Evolutionary conservation across 2,329 filamentous ascomycete species (phyloP).

Genomic region (Stagonosporopsis rhizophila): DNA sequence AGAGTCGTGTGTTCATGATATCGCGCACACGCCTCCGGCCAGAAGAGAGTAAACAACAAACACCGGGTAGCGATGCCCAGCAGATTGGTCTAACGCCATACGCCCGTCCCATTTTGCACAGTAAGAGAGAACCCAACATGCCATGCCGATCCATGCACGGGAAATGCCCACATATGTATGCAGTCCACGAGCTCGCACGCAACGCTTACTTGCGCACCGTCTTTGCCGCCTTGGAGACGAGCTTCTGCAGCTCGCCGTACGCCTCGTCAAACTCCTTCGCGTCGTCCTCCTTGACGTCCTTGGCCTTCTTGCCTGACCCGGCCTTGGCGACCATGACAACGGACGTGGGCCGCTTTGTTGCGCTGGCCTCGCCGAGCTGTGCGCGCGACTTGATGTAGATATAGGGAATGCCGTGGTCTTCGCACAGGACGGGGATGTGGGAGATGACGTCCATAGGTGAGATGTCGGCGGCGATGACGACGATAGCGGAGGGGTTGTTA

Average conservation of each 20-base stretch:
- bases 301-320: constrained; percentile 57
- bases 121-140: constrained; percentile 21
- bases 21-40: constrained; percentile 8
- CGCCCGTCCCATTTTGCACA: constrained; percentile 30
- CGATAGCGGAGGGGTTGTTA: constrained; percentile 71
- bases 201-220: constrained; percentile 59
- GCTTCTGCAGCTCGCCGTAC: constrained; percentile 64
- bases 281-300: constrained; percentile 57
- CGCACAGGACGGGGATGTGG: constrained; percentile 95
- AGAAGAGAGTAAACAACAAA: constrained; percentile 19
- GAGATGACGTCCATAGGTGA: constrained; percentile 98
- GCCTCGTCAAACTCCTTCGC: constrained; percentile 58
- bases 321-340: constrained; percentile 82
- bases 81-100: constrained; percentile 24
- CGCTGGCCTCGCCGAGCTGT: constrained; percentile 90
- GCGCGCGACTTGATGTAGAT: constrained; percentile 92
- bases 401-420: constrained; percentile 97
- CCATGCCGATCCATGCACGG: constrained; percentile 1
- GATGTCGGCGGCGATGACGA: constrained; percentile 95
- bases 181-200: not conserved
- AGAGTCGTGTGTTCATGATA: constrained; percentile 18
- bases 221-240: constrained; percentile 65
- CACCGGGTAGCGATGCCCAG: constrained; percentile 8
- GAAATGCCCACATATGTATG: constrained; percentile 14
- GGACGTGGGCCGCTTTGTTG: constrained; percentile 94